These are phyloP conservation scores for Orbilia oligospora DNA, from an alignment of 2,329 filamentous ascomycete genomes.

Conservation along the genomic window DNA sequence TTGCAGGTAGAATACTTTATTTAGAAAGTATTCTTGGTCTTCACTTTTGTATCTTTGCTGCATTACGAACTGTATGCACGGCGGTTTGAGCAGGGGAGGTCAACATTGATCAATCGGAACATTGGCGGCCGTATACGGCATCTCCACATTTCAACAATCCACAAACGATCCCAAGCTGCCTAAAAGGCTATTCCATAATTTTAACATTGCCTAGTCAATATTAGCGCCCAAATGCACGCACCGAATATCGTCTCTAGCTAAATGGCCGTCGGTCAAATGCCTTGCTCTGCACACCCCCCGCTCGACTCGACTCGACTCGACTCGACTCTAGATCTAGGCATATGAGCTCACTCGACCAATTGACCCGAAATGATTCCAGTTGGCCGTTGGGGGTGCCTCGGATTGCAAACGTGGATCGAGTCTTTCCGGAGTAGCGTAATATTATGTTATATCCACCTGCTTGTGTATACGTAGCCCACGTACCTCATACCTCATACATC, in stretches of 20 bases:
- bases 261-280: slow-evolving; percentile 32
- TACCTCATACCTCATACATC: not conserved
- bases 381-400: slow-evolving; percentile 10
- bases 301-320: too few species aligned
- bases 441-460: slow-evolving; percentile 17
- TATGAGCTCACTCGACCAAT: slow-evolving; percentile 1
- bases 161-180: slow-evolving; percentile 22
- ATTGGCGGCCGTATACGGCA: slow-evolving; percentile 7
- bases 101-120: not conserved
- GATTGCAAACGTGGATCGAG: slow-evolving; percentile 3
- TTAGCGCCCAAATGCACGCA: slow-evolving; percentile 6
- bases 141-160: not conserved
- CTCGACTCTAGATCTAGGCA: too few species aligned
- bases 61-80: not conserved
- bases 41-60: slow-evolving; percentile 28
- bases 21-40: slow-evolving; percentile 43
- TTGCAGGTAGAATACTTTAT: slow-evolving; percentile 47
- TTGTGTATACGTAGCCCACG: not conserved
- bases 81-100: not conserved
- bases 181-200: slow-evolving; percentile 23
- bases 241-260: not conserved
- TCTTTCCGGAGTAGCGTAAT: slow-evolving; percentile 39
- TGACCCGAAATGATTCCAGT: slow-evolving; percentile 43
- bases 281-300: not conserved
- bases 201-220: not conserved